phyloP scores from a whole-genome alignment of 2,329 filamentous ascomycete species.

The Lachnellula subtilissima region DNA sequence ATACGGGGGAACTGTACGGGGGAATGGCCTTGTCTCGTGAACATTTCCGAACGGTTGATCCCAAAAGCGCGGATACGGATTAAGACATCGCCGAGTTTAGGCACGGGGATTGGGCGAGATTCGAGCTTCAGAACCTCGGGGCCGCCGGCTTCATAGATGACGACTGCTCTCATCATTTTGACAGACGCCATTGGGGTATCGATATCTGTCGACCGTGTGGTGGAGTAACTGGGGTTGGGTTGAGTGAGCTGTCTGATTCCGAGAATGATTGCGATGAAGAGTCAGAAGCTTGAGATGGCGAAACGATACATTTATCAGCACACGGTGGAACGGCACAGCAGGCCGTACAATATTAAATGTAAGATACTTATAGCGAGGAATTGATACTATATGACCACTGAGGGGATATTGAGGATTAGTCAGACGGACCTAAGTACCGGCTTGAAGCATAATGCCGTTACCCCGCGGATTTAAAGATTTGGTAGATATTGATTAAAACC shows the following conservation, averaged over 20 bases:
- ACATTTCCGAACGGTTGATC: slow-evolving; percentile 31
- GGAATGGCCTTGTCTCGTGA: slow-evolving; percentile 12
- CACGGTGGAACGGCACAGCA: no score
- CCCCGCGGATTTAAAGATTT: no score
- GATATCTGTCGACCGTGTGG: neutral
- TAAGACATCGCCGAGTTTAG: slow-evolving; percentile 34
- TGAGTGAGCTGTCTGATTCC: neutral
- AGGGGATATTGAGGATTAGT: no score
- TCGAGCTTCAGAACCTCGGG: slow-evolving; percentile 7
- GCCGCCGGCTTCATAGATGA: slow-evolving; percentile 7
- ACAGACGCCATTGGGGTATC: neutral
- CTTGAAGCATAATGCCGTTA: no score
- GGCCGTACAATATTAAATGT: no score
- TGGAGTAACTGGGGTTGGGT: neutral
- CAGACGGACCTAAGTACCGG: no score
- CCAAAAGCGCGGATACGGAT: slow-evolving; percentile 39
- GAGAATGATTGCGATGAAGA: neutral
- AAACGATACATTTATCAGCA: no score
- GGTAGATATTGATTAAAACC: no score
- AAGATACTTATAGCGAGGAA: no score
- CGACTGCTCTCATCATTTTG: slow-evolving; percentile 6
- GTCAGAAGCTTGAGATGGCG: neutral
- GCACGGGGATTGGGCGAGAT: slow-evolving; percentile 39
- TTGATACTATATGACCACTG: no score
- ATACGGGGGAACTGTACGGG: slow-evolving; percentile 9